These are phyloP conservation scores for Trichoderma aggressivum DNA, from an alignment of 2,329 filamentous ascomycete genomes.

Conservation along the genomic window DNA sequence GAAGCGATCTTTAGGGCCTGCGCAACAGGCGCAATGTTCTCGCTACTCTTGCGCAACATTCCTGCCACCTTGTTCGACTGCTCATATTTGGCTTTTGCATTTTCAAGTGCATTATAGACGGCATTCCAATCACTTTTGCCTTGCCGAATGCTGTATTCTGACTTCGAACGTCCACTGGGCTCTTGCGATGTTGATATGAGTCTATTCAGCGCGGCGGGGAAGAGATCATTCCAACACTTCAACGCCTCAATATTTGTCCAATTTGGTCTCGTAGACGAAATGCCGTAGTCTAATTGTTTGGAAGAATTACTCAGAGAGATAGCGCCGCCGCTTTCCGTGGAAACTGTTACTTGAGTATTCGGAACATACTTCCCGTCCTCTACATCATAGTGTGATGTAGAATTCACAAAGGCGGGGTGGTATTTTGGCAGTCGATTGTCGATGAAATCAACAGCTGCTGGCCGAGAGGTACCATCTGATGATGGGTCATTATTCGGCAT, in stretches of 20 bases:
- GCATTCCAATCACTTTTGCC: background rate
- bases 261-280: background rate
- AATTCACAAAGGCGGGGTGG: background rate
- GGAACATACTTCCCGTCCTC: background rate
- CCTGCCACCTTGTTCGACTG: background rate
- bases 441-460: background rate
- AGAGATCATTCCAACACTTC: background rate
- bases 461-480: background rate
- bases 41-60: background rate
- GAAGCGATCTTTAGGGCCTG: background rate
- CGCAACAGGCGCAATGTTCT: background rate
- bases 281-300: background rate
- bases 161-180: background rate
- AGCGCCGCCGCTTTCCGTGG: background rate
- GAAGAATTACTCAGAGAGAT: background rate
- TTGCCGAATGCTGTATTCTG: background rate
- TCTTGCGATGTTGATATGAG: background rate
- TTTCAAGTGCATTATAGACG: background rate
- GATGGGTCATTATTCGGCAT: background rate
- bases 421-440: background rate
- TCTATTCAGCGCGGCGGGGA: background rate
- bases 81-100: background rate
- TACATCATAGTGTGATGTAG: background rate
- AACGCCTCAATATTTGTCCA: background rate
- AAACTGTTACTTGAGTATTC: background rate